Conservation (phyloP, 352 stramenopile species). For the Pythium rhizo-oryzae region DNA sequence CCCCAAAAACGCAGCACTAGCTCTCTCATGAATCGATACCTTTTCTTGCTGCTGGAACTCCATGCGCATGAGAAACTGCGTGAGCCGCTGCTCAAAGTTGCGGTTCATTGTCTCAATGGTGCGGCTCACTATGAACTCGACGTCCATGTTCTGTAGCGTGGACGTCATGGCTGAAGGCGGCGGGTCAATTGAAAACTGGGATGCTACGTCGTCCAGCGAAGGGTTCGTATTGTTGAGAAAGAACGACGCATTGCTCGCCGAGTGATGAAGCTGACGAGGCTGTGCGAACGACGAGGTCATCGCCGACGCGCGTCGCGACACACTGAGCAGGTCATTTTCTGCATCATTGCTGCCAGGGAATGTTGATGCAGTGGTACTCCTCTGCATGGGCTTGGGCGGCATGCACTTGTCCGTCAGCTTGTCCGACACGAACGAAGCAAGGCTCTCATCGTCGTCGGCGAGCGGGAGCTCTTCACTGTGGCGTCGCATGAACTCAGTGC, state of each 20-base stretch:
- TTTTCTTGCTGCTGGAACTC: conserved; percentile 66
- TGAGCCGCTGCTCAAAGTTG: conserved; percentile 63
- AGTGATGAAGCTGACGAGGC: not conserved
- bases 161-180: conserved; percentile 21
- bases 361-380: not conserved
- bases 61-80: conserved; percentile 57
- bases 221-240: conserved; percentile 10
- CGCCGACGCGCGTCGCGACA: conserved; percentile 2
- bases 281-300: not conserved
- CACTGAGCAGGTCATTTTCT: conserved; percentile 1
- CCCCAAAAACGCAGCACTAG: too few species aligned
- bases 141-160: conserved; percentile 42
- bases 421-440: conserved; percentile 20
- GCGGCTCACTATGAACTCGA: conserved; percentile 67
- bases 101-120: conserved; percentile 72
- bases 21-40: not conserved
- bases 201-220: conserved; percentile 31
- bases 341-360: not conserved
- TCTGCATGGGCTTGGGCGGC: not conserved
- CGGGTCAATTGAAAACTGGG: conserved; percentile 31
- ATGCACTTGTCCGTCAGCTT: conserved; percentile 7
- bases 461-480: conserved; percentile 31
- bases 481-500: conserved; percentile 28
- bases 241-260: conserved; percentile 6
- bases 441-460: conserved; percentile 23